These are phyloP conservation scores for Morella rubra DNA, from an alignment of 306 rosid genomes.

Conservation along the genomic window DNA sequence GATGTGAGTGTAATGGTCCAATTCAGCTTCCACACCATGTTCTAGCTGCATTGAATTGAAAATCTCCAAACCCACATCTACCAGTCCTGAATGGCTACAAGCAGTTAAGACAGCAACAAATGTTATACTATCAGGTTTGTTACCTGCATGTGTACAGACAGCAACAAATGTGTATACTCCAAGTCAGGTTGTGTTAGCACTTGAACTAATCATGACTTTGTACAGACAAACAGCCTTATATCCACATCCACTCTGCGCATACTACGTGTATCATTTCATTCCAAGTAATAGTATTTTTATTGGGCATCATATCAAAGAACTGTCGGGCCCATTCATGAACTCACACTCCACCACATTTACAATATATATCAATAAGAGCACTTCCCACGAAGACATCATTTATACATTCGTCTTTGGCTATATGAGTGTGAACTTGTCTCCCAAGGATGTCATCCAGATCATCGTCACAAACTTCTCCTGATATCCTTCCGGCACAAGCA, in stretches of 20 bases:
- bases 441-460: slow-evolving; percentile 38
- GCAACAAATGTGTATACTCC: too few relatives aligned
- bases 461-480: slow-evolving; percentile 35
- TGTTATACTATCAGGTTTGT: slow-evolving; percentile 63
- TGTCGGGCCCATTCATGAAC: slow-evolving; percentile 47
- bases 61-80: slow-evolving; percentile 62
- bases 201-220: slow-evolving; percentile 51
- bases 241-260: slow-evolving; percentile 75
- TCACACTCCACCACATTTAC: slow-evolving; percentile 70
- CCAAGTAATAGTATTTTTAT: slow-evolving; percentile 65
- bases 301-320: slow-evolving; percentile 48
- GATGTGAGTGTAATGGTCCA: slow-evolving; percentile 73
- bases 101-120: slow-evolving; percentile 67
- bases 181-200: too few relatives aligned
- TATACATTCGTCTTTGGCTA: slow-evolving; percentile 57
- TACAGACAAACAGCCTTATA: slow-evolving; percentile 61
- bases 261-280: slow-evolving; percentile 84
- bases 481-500: slow-evolving; percentile 49
- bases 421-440: slow-evolving; percentile 61
- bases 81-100: slow-evolving; percentile 81
- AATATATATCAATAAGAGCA: slow-evolving; percentile 71
- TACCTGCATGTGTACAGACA: too few relatives aligned
- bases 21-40: slow-evolving; percentile 47
- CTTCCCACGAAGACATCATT: slow-evolving; percentile 67
- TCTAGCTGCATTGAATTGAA: slow-evolving; percentile 59